Evolutionary conservation across 257 asterid genomes (phyloP), one percentile per base, ranked within the genome.

Genomic region (Primulina tabacum): DNA sequence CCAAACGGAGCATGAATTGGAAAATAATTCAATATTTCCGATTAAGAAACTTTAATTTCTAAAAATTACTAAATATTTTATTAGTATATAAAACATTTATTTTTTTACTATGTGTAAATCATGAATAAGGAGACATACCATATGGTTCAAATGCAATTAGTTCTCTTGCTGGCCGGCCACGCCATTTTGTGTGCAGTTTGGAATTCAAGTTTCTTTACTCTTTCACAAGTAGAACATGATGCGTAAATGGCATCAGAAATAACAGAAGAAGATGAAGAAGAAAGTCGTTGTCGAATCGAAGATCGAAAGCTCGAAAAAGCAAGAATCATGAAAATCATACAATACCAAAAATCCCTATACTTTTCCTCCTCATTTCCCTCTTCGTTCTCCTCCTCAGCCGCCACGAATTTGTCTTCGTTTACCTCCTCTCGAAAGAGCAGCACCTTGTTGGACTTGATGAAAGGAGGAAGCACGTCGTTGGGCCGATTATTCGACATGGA

Each of bases 401-500:
- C 83, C 18, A 80, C 87, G 24, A 68, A 75, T 26, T 11, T n/a
- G 53, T 70, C 73, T 34, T 82, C 85, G 1, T 74, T 67, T 35
- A 55, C 81, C 62, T 76, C 83, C 2, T 26, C 87, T 0, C 69
- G 76, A 6, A 83, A 74, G 70, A 79, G 81, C 68, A 84, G 64
- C 11, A 75, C 80, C 66, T 71, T 90, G 18, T 47, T 90, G 43
- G 86, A 82, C 53, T 69, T 90, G 67, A 88, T 90, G 96, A 86
- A 76, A 73, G 87, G 66, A 60, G 96, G 96, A 6, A 88, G 81
- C 78, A 82, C 97, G 21, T 82, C 93, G 21, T 76, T 90, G 32
- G 62, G 93, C 55, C 72, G 96, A 74, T 71, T 88, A 50, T 85
- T 90, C 60, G 90, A 82, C 33, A 86, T 88, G 94, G 90, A 90